These are phyloP conservation scores for Ascochyta koolunga DNA, from an alignment of 2,329 filamentous ascomycete species.

Conservation along the genomic window DNA sequence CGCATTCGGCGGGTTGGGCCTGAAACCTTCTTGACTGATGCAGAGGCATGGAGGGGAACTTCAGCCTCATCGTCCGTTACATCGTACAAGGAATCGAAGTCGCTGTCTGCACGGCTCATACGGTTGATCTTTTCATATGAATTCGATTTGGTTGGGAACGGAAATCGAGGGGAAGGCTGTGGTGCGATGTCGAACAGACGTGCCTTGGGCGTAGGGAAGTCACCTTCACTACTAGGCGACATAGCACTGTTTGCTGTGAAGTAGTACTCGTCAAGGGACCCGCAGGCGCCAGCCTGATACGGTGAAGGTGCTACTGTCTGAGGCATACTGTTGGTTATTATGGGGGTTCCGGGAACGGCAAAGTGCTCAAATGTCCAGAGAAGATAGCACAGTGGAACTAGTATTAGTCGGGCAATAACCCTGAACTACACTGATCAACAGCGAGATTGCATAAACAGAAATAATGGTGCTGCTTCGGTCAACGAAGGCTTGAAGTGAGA, in stretches of 20 bases:
- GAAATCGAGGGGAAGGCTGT: conserved; percentile 58
- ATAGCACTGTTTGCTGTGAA: conserved; percentile 44
- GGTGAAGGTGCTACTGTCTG: conserved; percentile 55
- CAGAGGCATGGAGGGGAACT: conserved; percentile 58
- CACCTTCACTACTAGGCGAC: conserved; percentile 57
- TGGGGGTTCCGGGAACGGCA: conserved; percentile 22
- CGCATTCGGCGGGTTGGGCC: conserved; percentile 51
- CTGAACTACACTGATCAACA: conserved; percentile 52
- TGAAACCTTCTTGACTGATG: conserved; percentile 55
- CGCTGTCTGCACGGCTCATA: conserved; percentile 69
- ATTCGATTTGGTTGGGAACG: conserved; percentile 53
- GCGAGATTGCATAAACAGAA: conserved; percentile 31
- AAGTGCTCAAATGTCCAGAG: conserved; percentile 26
- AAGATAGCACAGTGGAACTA: conserved; percentile 30
- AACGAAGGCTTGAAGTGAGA: conserved; percentile 49
- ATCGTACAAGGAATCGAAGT: conserved; percentile 89
- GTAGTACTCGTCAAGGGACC: conserved; percentile 63
- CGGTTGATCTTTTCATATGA: conserved; percentile 63
- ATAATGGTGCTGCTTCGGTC: conserved; percentile 52
- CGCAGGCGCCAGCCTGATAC: conserved; percentile 59
- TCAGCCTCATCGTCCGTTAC: conserved; percentile 76
- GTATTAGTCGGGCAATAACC: conserved; percentile 48
- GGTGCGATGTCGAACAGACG: conserved; percentile 61
- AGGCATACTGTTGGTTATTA: conserved; percentile 52
- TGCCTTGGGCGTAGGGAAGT: conserved; percentile 76